These are phyloP conservation scores for Kalmanozyma brasiliensis DNA, from an alignment of 1,284 basidiomycete genomes.

Conservation along the genomic window DNA sequence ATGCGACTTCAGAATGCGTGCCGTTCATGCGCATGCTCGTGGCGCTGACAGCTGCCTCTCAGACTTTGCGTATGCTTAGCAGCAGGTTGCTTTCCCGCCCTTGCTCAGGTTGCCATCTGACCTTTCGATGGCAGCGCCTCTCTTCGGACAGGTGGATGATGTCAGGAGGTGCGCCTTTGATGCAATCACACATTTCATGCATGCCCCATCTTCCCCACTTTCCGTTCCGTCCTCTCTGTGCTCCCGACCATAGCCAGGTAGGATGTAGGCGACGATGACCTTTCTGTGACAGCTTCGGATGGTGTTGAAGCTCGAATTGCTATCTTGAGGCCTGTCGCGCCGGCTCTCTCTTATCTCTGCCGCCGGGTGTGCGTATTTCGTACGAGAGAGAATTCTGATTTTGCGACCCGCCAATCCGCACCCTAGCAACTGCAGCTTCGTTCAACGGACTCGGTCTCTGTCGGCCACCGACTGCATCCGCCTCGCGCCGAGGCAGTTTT, in stretches of 20 bases:
- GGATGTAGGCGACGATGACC: too few species aligned
- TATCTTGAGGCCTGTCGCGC: neutral
- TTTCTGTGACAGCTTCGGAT: too few species aligned
- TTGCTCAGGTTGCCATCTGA: neutral
- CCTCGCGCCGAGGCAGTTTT: too few species aligned
- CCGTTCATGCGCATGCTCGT: neutral
- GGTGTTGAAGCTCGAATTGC: conserved; percentile 1
- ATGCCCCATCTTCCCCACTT: neutral
- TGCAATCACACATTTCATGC: too few species aligned
- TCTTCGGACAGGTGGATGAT: neutral
- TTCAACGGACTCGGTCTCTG: too few species aligned
- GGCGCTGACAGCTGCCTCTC: conserved; percentile 1
- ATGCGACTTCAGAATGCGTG: too few species aligned
- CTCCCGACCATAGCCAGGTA: too few species aligned
- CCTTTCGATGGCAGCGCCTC: neutral
- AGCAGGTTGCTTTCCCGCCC: too few species aligned
- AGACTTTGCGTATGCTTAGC: conserved; percentile 12
- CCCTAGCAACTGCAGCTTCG: too few species aligned
- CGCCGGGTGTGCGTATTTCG: conserved; percentile 16
- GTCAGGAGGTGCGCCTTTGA: neutral
- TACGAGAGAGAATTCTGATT: conserved; percentile 8
- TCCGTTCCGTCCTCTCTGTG: too few species aligned
- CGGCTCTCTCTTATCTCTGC: conserved; percentile 31
- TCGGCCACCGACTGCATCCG: too few species aligned
- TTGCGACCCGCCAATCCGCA: too few species aligned